Conservation (phyloP, 108 stramenopile species). For the Conticribra weissflogii region DNA sequence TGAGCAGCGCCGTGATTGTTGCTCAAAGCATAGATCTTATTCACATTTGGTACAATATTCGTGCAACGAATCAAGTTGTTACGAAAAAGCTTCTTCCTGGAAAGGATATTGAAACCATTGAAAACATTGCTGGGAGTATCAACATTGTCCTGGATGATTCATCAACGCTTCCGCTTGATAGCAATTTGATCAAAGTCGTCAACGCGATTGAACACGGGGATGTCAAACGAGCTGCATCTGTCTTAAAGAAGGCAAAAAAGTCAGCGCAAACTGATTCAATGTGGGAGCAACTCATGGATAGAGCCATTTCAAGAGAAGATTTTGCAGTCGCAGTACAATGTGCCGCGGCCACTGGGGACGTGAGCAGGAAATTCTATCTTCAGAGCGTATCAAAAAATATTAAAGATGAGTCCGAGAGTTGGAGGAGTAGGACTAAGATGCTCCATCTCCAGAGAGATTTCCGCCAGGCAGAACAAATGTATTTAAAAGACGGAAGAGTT, state of each 20-base stretch:
- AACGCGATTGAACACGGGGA: background rate
- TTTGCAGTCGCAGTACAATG: background rate
- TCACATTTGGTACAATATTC: background rate
- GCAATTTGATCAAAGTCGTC: background rate
- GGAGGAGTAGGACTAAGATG: background rate
- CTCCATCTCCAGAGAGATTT: background rate
- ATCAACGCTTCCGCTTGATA: background rate
- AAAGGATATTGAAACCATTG: background rate
- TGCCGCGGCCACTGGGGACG: background rate
- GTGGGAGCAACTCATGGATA: background rate
- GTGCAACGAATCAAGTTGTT: background rate
- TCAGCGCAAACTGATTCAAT: background rate
- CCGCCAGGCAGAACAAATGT: background rate
- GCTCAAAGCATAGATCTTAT: background rate
- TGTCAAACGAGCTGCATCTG: background rate
- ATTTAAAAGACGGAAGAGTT: background rate
- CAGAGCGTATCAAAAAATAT: background rate
- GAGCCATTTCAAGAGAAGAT: background rate
- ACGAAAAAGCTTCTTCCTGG: background rate
- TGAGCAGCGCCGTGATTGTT: background rate
- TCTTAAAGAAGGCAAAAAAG: background rate
- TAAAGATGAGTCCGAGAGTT: background rate
- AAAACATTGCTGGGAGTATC: background rate
- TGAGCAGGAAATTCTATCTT: background rate
- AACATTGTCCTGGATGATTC: background rate